Evolutionary conservation across 2,329 filamentous ascomycete species (phyloP), one percentile per base, ranked within the genome.

Genomic region (Lecanicillium sp.): DNA sequence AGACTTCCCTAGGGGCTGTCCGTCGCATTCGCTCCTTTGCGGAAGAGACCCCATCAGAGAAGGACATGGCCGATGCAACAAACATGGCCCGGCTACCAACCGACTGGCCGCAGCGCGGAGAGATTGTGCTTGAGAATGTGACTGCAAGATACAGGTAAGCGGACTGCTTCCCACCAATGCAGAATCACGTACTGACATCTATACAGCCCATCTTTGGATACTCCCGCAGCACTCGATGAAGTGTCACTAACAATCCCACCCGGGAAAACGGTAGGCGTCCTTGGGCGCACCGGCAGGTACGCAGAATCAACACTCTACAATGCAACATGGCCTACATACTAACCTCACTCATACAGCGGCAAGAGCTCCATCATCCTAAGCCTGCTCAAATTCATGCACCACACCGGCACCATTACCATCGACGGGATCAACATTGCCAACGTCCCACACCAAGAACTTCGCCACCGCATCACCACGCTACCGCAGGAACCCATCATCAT

Each of bases 231-330:
- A 3, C 45, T 60, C 7, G 41, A 49, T 9, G 32, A 51, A 5
- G 25, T 60, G 2, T 46, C 44, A 6, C 44, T 61, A 10, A 46
- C 46, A 6, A 49, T 62, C 33, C 4, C 46, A 56, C 39, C 30
- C 2, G 37, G 37, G 5, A 19, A 14, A 12, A 60, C 59, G 39
- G 45, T 62, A 5, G 60, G 52, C 13, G 48, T 63, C 15, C 59
- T 58, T 28, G 60, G 60, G 3, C 49, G 59, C 7, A 60, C 59
- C 2, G 61, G 57, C 13, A 36, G 54, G 52, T 48, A 35, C 25
- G 33, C 28, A 13, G 5, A 13, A 13, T 3, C 17, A 15, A 38
- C 39, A 29, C 13, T 19, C 11, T 17, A 5, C 14, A 11, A 14
- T 2, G 6, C 4, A 18, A 11, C 4, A 4, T 29, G 6, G 7